Conservation (phyloP, 306 rosid genomes). For the Castanea sativa region DNA sequence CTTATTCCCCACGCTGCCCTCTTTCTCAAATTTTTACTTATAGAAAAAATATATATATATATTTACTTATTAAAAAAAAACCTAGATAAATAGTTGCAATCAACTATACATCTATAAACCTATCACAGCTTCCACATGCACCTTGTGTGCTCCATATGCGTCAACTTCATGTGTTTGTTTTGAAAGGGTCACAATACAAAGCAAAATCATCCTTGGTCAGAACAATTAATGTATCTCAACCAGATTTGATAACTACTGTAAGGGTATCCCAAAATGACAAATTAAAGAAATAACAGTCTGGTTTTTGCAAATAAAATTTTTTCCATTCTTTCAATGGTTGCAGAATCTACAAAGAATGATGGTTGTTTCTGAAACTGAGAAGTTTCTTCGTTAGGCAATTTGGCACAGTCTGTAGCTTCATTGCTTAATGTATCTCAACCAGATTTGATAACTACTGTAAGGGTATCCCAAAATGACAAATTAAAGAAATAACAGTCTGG, state of each 20-base stretch:
- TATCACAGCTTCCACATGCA: not conserved
- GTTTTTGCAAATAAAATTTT: not conserved
- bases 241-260: not conserved
- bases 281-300: not conserved
- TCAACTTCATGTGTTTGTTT: slow-evolving; percentile 2
- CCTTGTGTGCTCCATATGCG: not conserved
- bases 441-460: not conserved
- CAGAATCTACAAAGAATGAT: slow-evolving; percentile 41
- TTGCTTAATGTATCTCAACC: slow-evolving; percentile 17
- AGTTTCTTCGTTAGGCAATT: slow-evolving; percentile 35
- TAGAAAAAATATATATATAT: no score
- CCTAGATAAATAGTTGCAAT: no score
- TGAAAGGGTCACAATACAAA: not conserved
- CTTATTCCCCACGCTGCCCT: no score
- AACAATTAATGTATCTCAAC: slow-evolving; percentile 1
- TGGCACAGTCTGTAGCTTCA: slow-evolving; percentile 43
- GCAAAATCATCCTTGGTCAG: not conserved
- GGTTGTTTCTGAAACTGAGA: slow-evolving; percentile 39
- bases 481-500: not conserved
- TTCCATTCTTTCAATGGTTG: slow-evolving; percentile 50
- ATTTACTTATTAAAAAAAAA: no score
- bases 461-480: slow-evolving; percentile 16
- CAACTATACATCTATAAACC: no score
- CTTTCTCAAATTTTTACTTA: no score
- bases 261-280: slow-evolving; percentile 18